Conservation (phyloP, 106 monocot species). For the Acorus gramineus region DNA sequence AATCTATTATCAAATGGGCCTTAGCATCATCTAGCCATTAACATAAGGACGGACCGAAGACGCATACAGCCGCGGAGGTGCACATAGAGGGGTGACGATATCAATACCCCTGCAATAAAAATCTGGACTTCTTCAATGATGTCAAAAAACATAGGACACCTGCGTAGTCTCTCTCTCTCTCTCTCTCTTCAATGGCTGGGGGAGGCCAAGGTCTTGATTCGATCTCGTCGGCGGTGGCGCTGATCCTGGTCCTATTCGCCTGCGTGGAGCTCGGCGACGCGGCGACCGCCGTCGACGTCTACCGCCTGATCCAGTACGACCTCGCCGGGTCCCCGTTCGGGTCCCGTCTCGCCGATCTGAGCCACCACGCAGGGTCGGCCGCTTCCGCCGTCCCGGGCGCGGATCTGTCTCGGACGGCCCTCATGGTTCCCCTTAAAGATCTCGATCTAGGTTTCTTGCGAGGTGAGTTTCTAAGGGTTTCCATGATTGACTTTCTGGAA, state of each 20-base stretch:
- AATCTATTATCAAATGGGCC: no score
- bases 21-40: no score
- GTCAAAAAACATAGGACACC: no score
- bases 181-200: neutral
- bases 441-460: conserved; percentile 64
- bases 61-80: no score
- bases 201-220: conserved; percentile 32
- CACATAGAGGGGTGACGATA: no score
- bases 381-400: conserved; percentile 36
- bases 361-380: conserved; percentile 65
- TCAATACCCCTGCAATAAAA: no score
- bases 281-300: conserved; percentile 88
- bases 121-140: no score
- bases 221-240: conserved; percentile 50
- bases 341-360: conserved; percentile 68
- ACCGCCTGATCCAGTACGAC: conserved; percentile 96
- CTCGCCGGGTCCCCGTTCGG: conserved; percentile 73
- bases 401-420: conserved; percentile 76
- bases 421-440: conserved; percentile 58
- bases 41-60: no score
- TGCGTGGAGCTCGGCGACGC: conserved; percentile 96
- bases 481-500: no score
- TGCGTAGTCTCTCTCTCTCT: no score
- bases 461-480: conserved; percentile 19
- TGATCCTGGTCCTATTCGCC: conserved; percentile 65